Conservation (phyloP, 345 rosid species). For the Nasturtium officinale region DNA sequence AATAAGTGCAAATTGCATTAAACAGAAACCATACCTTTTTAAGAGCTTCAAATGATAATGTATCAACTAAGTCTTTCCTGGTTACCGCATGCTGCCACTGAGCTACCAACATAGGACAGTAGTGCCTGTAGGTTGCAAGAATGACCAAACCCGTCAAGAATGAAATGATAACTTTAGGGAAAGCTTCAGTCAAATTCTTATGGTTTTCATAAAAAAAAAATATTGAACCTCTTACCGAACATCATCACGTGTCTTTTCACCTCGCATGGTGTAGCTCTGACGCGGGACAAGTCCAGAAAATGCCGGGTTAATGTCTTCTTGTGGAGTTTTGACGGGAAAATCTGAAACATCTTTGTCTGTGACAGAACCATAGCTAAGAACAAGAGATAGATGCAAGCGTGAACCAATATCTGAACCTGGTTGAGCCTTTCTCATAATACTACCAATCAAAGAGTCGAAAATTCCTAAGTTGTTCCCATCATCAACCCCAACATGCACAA, state of each 20-base stretch:
- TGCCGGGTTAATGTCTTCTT: conserved; percentile 41
- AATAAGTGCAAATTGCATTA: neutral
- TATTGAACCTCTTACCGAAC: conserved; percentile 59
- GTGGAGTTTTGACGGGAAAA: conserved; percentile 49
- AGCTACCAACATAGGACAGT: conserved; percentile 81
- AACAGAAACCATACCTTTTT: conserved; percentile 55
- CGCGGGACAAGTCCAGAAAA: conserved; percentile 60
- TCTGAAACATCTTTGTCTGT: conserved; percentile 45
- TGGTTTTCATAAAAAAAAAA: conserved; percentile 21
- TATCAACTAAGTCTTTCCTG: conserved; percentile 68
- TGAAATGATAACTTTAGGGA: neutral
- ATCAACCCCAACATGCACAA: conserved; percentile 64
- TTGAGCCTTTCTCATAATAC: conserved; percentile 51
- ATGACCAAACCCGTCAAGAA: conserved; percentile 21
- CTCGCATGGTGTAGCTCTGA: conserved; percentile 85
- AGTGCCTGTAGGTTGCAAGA: conserved; percentile 57
- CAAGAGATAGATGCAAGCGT: conserved; percentile 74
- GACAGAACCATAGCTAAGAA: conserved; percentile 69
- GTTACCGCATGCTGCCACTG: conserved; percentile 91
- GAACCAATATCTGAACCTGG: conserved; percentile 61
- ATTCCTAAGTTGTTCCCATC: conserved; percentile 43
- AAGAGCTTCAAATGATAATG: conserved; percentile 67
- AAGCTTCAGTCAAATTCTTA: neutral
- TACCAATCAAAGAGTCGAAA: conserved; percentile 59
- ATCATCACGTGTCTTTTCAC: conserved; percentile 62